These are phyloP conservation scores for Aspergillus sclerotiicarbonarius DNA, from an alignment of 495 filamentous ascomycete species.

Conservation along the genomic window DNA sequence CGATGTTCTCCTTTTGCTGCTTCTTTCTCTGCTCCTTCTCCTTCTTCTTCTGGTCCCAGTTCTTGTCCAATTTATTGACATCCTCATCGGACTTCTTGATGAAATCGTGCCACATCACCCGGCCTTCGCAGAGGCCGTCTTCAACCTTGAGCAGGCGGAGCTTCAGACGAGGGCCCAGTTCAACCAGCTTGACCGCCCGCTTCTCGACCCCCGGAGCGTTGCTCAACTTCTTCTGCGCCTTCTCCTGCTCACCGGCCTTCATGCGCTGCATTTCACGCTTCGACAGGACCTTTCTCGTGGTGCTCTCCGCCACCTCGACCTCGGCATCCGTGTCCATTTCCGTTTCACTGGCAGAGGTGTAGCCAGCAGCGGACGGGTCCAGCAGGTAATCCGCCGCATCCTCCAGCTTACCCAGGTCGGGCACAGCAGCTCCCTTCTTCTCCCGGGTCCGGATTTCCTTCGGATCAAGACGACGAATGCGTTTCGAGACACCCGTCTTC, in stretches of 20 bases:
- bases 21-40: constrained; percentile 80
- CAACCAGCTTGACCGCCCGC: constrained; percentile 83
- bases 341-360: constrained; percentile 87
- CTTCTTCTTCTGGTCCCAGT: constrained; percentile 72
- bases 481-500: constrained; percentile 75
- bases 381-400: constrained; percentile 97
- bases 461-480: constrained; percentile 79
- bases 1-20: constrained; percentile 81
- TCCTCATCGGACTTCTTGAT: constrained; percentile 79
- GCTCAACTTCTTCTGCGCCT: constrained; percentile 33
- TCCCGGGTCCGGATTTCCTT: constrained; percentile 70
- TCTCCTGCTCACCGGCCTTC: constrained; percentile 43
- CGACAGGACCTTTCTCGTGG: constrained; percentile 66
- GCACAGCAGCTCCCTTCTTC: constrained; percentile 65
- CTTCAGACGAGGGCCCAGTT: constrained; percentile 87
- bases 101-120: constrained; percentile 97
- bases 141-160: constrained; percentile 93
- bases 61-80: constrained; percentile 69
- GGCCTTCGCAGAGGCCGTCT: constrained; percentile 86
- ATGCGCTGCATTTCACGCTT: constrained; percentile 57
- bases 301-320: constrained; percentile 80
- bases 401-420: constrained; percentile 84
- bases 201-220: constrained; percentile 61
- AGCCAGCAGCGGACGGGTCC: constrained; percentile 78
- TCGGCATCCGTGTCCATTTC: constrained; percentile 94